These are phyloP conservation scores for Penicillium sp. DNA, from an alignment of 2,329 filamentous ascomycete genomes.

Conservation along the genomic window DNA sequence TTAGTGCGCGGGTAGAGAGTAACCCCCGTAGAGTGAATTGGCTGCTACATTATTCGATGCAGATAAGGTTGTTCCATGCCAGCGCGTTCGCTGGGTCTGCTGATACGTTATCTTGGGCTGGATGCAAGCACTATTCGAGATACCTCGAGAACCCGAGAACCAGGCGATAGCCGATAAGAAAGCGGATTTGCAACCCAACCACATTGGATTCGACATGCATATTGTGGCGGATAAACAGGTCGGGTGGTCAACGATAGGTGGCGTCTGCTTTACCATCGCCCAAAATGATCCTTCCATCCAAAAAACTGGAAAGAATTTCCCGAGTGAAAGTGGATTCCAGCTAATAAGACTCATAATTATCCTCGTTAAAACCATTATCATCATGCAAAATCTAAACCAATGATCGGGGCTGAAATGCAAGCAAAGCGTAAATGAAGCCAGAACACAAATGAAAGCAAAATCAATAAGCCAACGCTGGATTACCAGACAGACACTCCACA, in stretches of 20 bases:
- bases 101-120: background rate
- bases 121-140: background rate
- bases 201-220: background rate
- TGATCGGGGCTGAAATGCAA: conserved; percentile 1
- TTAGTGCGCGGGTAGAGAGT: background rate
- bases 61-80: conserved; percentile 6
- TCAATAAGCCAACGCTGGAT: conserved; percentile 22
- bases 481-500: conserved; percentile 17
- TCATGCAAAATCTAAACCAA: background rate
- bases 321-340: background rate
- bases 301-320: background rate
- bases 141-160: background rate
- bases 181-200: background rate
- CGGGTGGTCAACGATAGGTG: background rate
- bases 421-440: background rate
- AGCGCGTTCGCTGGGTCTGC: background rate
- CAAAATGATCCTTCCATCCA: background rate
- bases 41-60: background rate
- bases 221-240: background rate
- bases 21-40: background rate
- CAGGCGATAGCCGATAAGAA: background rate
- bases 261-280: background rate
- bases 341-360: background rate
- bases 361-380: background rate
- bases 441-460: background rate